Evolutionary conservation across 2,329 filamentous ascomycete genomes (phyloP), one percentile per base, ranked within the genome.

Genomic region (Didymella segeticola): DNA sequence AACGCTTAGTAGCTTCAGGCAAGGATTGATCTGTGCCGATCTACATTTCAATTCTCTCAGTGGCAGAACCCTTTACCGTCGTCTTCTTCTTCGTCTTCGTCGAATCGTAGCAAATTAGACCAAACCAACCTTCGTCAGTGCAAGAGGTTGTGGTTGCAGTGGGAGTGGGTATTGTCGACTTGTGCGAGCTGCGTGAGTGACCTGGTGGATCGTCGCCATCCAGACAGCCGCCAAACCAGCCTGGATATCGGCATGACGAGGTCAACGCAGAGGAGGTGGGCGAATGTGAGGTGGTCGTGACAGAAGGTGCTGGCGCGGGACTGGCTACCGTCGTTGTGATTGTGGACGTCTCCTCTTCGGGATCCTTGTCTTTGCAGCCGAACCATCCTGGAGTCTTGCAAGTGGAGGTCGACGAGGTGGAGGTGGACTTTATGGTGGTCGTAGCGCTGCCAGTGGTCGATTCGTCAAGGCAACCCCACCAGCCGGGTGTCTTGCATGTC

Each of bases 401-500:
- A 70, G 76, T 81, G 0, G 68, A 70, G 3, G 67, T 71, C 1
- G 69, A 67, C 3, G 68, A 67, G 0, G 68, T 70, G 2, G 71
- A 71, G 5, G 63, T 63, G 3, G 76, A 77, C 25, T 73, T 79
- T 0, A 79, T 79, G 0, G 82, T 79, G 9, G 78, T 79, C 2
- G 79, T 77, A 67, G 78, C 75, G 0, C 70, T 75, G 6, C 70
- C 74, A 1, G 76, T 80, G 0, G 86, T 88, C 2, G 82, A 82
- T 72, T 87, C 83, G 61, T 91, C 89, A 31, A 90, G 77, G 69
- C 86, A 92, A 14, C 90, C 91, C 88, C 89, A 96, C 93, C 93
- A 96, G 5, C 93, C 91, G 23, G 93, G 93, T 1, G 93, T 96
- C 74, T 95, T 84, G 77, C 93, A 96, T 0, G 91, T 96, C 48